phyloP scores from a whole-genome alignment of 31 red algal species.

The Endocladia muricata region DNA sequence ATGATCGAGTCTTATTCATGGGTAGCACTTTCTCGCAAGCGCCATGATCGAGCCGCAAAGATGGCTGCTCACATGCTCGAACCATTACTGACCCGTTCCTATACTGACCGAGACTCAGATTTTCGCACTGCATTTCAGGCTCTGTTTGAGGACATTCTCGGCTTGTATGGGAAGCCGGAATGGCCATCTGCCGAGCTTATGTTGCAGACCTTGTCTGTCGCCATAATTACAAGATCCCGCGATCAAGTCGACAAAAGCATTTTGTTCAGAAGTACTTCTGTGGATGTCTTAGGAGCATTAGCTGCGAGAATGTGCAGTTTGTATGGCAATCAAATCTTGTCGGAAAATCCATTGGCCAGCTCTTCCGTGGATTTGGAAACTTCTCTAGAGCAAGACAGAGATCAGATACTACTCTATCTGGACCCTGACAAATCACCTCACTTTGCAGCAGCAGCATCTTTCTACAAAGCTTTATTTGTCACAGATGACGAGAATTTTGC shows the following conservation, averaged over 20 bases:
- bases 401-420: constrained; percentile 35
- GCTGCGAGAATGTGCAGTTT: constrained; percentile 46
- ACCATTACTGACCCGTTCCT: constrained; percentile 19
- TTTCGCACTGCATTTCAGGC: constrained; percentile 34
- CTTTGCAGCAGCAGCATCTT: constrained; percentile 17
- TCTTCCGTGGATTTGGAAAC: neutral
- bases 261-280: neutral
- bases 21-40: constrained; percentile 1
- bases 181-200: constrained; percentile 75
- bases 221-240: constrained; percentile 42
- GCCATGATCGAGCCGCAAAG: constrained; percentile 39
- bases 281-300: constrained; percentile 57
- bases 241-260: constrained; percentile 29
- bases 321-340: constrained; percentile 40
- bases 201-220: constrained; percentile 60
- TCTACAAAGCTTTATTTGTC: constrained; percentile 45
- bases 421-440: constrained; percentile 24
- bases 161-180: constrained; percentile 60
- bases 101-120: constrained; percentile 41
- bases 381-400: constrained; percentile 17
- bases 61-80: constrained; percentile 47
- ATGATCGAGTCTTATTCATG: neutral
- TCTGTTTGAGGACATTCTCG: constrained; percentile 59
- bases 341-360: neutral
- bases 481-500: constrained; percentile 43